Conservation (phyloP, 2,329 filamentous ascomycete species). For the Tympanopsis confertula region DNA sequence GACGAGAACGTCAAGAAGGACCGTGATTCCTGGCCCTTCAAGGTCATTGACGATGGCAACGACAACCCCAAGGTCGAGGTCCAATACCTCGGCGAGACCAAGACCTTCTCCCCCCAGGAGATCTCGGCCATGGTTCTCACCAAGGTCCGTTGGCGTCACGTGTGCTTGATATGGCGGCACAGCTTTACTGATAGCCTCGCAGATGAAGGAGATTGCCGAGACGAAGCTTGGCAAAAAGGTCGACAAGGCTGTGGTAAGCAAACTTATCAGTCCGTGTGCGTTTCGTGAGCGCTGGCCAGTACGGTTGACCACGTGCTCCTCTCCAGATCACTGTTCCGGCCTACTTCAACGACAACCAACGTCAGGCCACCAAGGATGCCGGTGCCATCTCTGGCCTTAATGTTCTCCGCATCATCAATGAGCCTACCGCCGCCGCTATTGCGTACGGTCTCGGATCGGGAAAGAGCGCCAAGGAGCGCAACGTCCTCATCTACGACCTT, state of each 20-base stretch:
- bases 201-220: conserved; percentile 99
- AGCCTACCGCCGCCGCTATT: conserved; percentile 94
- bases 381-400: conserved; percentile 95
- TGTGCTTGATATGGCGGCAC: too few species aligned
- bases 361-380: conserved; percentile 98
- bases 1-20: conserved; percentile 98
- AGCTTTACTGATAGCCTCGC: conserved; percentile 8
- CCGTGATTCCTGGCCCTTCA: conserved; percentile 98
- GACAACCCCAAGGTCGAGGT: conserved; percentile 89
- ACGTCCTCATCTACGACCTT: conserved; percentile 98
- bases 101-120: conserved; percentile 95
- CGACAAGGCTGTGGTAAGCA: conserved; percentile 72
- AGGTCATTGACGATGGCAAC: conserved; percentile 80
- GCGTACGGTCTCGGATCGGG: conserved; percentile 93
- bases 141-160: conserved; percentile 56
- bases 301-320: neutral
- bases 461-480: conserved; percentile 95
- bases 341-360: conserved; percentile 99
- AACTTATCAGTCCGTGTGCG: too few species aligned
- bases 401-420: conserved; percentile 99
- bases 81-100: conserved; percentile 86
- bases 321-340: conserved; percentile 86
- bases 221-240: conserved; percentile 97
- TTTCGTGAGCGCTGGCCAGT: neutral
- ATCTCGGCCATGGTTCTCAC: conserved; percentile 97